Evolutionary conservation across 495 filamentous ascomycete species (phyloP), one percentile per base, ranked within the genome.

Genomic region (Thozetella sp.): DNA sequence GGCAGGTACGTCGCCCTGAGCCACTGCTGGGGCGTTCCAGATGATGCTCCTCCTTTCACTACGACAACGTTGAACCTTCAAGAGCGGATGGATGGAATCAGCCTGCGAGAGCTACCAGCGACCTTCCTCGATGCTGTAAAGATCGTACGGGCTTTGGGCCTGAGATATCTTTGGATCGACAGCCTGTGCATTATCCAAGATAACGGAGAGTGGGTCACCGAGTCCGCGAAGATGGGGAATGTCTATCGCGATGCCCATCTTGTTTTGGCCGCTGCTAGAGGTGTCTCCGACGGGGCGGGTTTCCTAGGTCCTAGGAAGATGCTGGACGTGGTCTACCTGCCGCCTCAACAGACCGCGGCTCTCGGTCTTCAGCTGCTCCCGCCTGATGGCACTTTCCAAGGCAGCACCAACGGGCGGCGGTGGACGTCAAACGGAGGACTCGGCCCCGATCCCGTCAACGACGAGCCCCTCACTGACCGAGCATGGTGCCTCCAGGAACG

Each of bases 121-220:
- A 66, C 65, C 13, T 65, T 73, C 13, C 66, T 45, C n/a, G 63
- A 68, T 43, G 25, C 62, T 17, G 56, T 72, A 0, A 19, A 26
- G 13, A 40, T 69, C 2, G 17, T 53, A 20, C 53, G 65, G 15
- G 51, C 55, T 11, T 65, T 81, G 1, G 70, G 68, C 0, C 55
- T 73, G 11, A 56, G 59, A 17, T 80, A 77, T 51, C 15, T 81
- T 10, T 81, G 78, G 78, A 76, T 81, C 10, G 78, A 80, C 59
- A 72, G 72, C 26, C 60, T 79, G 2, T 78, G 75, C 61, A 79
- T 80, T 46, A 61, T 80, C 19, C 78, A 81, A 63, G 73, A 79
- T 46, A 65, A 72, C 46, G 43, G 46, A 1, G 59, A 64, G 3
- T 81, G 78, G 79, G 55, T 63, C 22, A 54, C 43, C 20, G 78